Percentiles rank a stretch among this genome's conserved stretches.
These are phyloP conservation scores for Solanum etuberosum DNA, from an alignment of 257 asterid species.

Conservation along the genomic window DNA sequence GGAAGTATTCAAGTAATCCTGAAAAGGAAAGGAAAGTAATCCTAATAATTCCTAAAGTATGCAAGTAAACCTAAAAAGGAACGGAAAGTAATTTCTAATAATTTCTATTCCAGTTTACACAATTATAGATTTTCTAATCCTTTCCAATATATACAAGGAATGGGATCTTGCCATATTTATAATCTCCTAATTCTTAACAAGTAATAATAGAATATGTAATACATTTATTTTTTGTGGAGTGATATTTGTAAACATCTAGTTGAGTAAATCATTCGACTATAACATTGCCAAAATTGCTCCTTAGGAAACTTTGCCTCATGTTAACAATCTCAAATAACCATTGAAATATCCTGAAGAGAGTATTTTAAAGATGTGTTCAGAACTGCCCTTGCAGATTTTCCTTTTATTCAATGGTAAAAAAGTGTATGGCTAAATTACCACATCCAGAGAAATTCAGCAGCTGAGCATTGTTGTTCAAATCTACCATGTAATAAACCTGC, in stretches of 20 bases:
- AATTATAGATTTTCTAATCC: neutral
- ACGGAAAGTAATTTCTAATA: neutral
- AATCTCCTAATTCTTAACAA: neutral
- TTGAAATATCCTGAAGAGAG: neutral
- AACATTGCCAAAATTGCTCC: neutral
- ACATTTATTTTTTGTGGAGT: neutral
- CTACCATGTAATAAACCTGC: constrained; percentile 89
- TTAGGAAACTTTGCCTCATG: neutral
- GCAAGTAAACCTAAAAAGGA: neutral
- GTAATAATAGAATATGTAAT: neutral
- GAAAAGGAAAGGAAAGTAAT: neutral
- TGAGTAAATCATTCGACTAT: neutral
- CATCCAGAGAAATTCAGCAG: constrained; percentile 92
- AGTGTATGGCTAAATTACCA: constrained; percentile 33
- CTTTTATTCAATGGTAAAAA: neutral
- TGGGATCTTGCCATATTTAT: neutral
- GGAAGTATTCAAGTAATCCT: neutral
- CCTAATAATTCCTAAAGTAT: neutral
- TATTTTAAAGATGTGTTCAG: neutral
- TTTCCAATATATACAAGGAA: neutral
- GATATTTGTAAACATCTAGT: neutral
- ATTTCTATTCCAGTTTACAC: neutral
- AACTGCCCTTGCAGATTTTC: neutral
- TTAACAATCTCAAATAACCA: neutral
- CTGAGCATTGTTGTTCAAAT: constrained; percentile 56